Evolutionary conservation across 495 filamentous ascomycete species (phyloP).

Genomic region (Astrocystis sublimbata): DNA sequence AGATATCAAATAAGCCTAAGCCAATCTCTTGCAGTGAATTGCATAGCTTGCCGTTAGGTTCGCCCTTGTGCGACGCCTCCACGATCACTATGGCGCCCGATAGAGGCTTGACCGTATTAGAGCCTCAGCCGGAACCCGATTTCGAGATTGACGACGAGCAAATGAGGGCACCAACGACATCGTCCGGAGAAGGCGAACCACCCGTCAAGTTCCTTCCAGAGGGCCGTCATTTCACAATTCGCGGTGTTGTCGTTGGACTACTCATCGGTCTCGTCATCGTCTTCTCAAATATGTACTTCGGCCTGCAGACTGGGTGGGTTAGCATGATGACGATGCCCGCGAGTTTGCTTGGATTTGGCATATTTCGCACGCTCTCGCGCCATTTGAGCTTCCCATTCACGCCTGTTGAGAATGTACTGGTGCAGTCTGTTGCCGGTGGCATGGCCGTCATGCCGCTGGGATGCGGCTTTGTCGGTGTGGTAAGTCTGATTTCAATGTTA

Average conservation of each 20-base stretch:
- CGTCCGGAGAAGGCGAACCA: conserved; percentile 16
- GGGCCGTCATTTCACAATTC: conserved; percentile 73
- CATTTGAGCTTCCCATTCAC: conserved; percentile 77
- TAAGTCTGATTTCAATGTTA: conserved; percentile 24
- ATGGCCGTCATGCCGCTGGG: conserved; percentile 97
- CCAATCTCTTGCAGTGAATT: background rate
- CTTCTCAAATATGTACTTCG: conserved; percentile 97
- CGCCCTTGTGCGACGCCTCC: conserved; percentile 1
- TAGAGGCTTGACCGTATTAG: conserved; percentile 21
- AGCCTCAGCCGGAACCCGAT: background rate
- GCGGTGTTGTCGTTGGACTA: conserved; percentile 78
- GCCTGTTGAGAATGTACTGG: conserved; percentile 94
- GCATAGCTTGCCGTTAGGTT: background rate
- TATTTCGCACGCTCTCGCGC: conserved; percentile 79
- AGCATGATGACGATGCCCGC: conserved; percentile 77
- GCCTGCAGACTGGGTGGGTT: conserved; percentile 93
- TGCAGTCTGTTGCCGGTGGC: conserved; percentile 92
- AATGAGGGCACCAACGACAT: conserved; percentile 17
- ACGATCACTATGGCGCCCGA: conserved; percentile 26
- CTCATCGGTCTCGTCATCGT: conserved; percentile 85
- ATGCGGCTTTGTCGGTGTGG: conserved; percentile 88
- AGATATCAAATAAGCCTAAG: background rate
- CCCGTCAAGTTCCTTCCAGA: conserved; percentile 33
- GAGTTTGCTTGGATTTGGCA: conserved; percentile 91
- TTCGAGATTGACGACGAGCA: conserved; percentile 7